phyloP scores from a whole-genome alignment of 1,284 basidiomycete species.

The Ustilago esculenta region DNA sequence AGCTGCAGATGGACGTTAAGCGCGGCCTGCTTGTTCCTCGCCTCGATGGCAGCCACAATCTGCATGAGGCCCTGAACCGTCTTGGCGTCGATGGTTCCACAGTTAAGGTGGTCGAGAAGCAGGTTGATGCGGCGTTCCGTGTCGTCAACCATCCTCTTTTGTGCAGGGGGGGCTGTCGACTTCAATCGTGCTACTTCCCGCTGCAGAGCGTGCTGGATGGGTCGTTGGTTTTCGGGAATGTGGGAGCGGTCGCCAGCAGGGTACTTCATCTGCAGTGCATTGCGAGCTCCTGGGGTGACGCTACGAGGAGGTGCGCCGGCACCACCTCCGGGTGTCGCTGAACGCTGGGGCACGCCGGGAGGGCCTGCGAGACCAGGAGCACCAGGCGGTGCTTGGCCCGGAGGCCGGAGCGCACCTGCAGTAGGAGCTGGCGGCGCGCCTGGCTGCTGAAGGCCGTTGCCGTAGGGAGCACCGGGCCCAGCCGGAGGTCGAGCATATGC shows the following conservation, averaged over 20 bases:
- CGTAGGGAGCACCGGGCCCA: constrained; percentile 22
- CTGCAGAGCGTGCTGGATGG: constrained; percentile 72
- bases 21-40: constrained; percentile 61
- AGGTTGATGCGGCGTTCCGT: constrained; percentile 86
- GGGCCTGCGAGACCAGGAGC: constrained; percentile 44
- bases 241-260: constrained; percentile 92
- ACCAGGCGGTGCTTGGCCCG: constrained; percentile 27
- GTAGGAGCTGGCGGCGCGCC: constrained; percentile 25
- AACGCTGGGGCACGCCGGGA: constrained; percentile 66
- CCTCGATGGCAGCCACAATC: constrained; percentile 62
- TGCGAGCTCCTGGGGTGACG: constrained; percentile 47
- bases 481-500: constrained; percentile 43
- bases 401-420: constrained; percentile 36
- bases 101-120: constrained; percentile 90
- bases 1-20: constrained; percentile 61
- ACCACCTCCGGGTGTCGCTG: constrained; percentile 66
- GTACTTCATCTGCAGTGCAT: constrained; percentile 74
- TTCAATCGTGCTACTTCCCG: constrained; percentile 51
- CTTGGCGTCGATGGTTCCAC: constrained; percentile 75
- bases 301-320: constrained; percentile 60
- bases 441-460: constrained; percentile 34
- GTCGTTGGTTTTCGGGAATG: constrained; percentile 78
- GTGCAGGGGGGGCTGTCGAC: constrained; percentile 73
- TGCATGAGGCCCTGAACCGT: constrained; percentile 61
- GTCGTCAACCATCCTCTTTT: constrained; percentile 86